Conservation (phyloP, 1,284 basidiomycete genomes). For the Pascua sp. region DNA sequence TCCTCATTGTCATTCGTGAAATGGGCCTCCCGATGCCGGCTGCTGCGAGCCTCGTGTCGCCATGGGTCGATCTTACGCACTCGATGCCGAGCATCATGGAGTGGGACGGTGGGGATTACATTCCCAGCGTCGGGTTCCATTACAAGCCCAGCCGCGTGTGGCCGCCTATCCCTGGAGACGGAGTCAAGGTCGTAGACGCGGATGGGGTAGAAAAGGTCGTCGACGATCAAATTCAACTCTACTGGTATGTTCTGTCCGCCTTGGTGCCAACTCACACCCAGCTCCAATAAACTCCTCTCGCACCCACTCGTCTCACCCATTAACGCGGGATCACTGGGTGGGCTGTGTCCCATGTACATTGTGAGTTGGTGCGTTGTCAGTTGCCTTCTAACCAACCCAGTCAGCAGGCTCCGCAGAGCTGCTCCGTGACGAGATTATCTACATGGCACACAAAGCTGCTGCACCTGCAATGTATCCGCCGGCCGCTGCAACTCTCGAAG, state of each 20-base stretch:
- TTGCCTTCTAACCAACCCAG: slow-evolving; percentile 13
- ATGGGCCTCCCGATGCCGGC: slow-evolving; percentile 75
- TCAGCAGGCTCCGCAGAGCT: slow-evolving; percentile 52
- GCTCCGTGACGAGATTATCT: slow-evolving; percentile 50
- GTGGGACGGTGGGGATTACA: slow-evolving; percentile 43
- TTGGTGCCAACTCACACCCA: slow-evolving; percentile 3
- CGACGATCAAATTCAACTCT: slow-evolving; percentile 54
- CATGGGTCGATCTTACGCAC: slow-evolving; percentile 91
- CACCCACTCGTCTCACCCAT: slow-evolving; percentile 54
- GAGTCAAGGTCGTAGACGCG: slow-evolving; percentile 33
- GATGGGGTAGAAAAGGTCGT: slow-evolving; percentile 32
- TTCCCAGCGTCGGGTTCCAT: slow-evolving; percentile 46
- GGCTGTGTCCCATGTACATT: slow-evolving; percentile 54
- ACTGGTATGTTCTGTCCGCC: slow-evolving; percentile 36
- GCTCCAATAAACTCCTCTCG: slow-evolving; percentile 52
- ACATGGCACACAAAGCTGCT: slow-evolving; percentile 54
- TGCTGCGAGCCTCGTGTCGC: slow-evolving; percentile 76
- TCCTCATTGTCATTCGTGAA: slow-evolving; percentile 86
- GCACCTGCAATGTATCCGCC: slow-evolving; percentile 49
- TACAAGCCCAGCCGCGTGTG: slow-evolving; percentile 47
- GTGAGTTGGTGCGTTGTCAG: slow-evolving; percentile 24
- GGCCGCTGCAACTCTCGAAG: slow-evolving; percentile 39
- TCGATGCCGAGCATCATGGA: slow-evolving; percentile 76
- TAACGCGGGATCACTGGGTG: slow-evolving; percentile 54
- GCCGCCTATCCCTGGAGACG: slow-evolving; percentile 43